phyloP scores from a whole-genome alignment of 495 filamentous ascomycete species.

The Penicillium lividum region DNA sequence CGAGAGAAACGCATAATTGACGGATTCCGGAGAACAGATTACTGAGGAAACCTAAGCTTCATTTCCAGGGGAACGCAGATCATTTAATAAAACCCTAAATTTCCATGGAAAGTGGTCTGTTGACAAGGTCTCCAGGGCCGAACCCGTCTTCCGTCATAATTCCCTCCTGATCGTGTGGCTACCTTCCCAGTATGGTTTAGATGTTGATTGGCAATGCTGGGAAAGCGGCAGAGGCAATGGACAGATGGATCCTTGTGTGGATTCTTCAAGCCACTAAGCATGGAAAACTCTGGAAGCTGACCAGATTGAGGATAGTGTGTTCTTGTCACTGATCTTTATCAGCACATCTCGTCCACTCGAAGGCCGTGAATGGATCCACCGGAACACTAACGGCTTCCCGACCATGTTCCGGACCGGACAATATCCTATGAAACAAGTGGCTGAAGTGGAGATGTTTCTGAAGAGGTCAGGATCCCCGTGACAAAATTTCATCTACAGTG shows the following conservation, averaged over 20 bases:
- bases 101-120: background rate
- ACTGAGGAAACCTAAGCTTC: background rate
- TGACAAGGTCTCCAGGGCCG: background rate
- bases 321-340: background rate
- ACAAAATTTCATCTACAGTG: background rate
- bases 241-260: background rate
- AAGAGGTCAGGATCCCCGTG: conserved; percentile 6
- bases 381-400: conserved; percentile 13
- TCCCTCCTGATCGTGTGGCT: conserved; percentile 5
- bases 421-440: background rate
- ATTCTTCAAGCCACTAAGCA: conserved; percentile 3
- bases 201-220: conserved; percentile 11
- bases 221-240: conserved; percentile 1
- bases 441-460: conserved; percentile 1
- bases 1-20: conserved; percentile 15
- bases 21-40: conserved; percentile 9
- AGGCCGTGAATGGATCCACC: background rate
- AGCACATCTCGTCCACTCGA: background rate
- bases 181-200: conserved; percentile 13
- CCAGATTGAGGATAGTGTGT: conserved; percentile 5
- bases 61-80: background rate
- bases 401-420: conserved; percentile 3
- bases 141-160: conserved; percentile 9
- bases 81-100: background rate
- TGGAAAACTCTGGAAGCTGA: background rate